Conservation (phyloP, 805 yeast genomes). For the Teunomyces pallodes region DNA sequence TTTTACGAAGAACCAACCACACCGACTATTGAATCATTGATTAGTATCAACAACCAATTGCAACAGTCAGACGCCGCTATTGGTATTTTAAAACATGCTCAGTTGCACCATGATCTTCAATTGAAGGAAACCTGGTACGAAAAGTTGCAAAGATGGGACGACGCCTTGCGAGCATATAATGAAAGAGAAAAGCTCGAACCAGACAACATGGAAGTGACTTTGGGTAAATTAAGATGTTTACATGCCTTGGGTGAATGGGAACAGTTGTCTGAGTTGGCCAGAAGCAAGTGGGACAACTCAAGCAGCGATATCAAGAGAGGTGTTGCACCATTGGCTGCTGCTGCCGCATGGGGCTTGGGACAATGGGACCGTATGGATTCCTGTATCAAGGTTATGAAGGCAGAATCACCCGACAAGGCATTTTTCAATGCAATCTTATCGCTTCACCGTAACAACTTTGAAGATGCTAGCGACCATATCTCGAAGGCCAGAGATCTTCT, state of each 20-base stretch:
- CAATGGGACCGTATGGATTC: constrained; percentile 97
- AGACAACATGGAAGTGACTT: constrained; percentile 78
- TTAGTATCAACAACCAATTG: constrained; percentile 87
- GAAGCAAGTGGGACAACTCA: constrained; percentile 77
- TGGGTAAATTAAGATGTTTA: constrained; percentile 97
- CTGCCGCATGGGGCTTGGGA: constrained; percentile 97
- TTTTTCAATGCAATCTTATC: constrained; percentile 90
- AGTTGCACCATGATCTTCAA: constrained; percentile 83
- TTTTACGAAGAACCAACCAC: constrained; percentile 91
- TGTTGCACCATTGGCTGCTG: constrained; percentile 97
- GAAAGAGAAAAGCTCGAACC: constrained; percentile 66
- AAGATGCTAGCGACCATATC: constrained; percentile 76
- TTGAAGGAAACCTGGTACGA: constrained; percentile 98
- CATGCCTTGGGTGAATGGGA: constrained; percentile 99
- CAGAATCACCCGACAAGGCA: constrained; percentile 90
- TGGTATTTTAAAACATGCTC: constrained; percentile 93
- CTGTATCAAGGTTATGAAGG: constrained; percentile 84
- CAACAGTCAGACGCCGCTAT: constrained; percentile 98
- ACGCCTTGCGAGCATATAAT: constrained; percentile 87
- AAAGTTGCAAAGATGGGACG: constrained; percentile 96
- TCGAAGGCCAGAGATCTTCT: constrained; percentile 81
- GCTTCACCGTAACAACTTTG: constrained; percentile 82
- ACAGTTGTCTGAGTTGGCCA: constrained; percentile 78
- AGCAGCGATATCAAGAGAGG: constrained; percentile 71
- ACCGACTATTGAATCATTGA: constrained; percentile 86